phyloP scores from a whole-genome alignment of 352 stramenopile species.

The Pythium coloratum region DNA sequence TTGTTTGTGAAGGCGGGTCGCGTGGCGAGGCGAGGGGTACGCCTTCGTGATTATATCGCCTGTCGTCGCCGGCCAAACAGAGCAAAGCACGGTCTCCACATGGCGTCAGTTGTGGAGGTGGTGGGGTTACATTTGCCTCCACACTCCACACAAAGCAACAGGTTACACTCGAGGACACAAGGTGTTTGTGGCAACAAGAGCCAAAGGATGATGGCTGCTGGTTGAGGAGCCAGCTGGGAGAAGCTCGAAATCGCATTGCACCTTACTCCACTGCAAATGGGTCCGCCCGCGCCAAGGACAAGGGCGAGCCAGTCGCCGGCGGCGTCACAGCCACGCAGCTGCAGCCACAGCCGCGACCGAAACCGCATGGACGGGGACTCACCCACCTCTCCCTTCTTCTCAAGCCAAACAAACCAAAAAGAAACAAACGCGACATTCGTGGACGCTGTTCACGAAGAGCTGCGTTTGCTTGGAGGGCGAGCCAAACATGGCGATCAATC shows the following conservation, averaged over 20 bases:
- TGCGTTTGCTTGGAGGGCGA: not conserved
- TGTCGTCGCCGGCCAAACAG: not conserved
- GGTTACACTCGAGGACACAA: not conserved
- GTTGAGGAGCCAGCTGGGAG: not conserved
- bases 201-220: not conserved
- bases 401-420: not conserved
- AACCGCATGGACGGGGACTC: not conserved
- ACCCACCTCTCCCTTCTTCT: not conserved
- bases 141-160: not conserved
- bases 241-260: not conserved
- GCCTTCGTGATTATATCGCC: conserved; percentile 1
- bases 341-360: not conserved
- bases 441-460: conserved; percentile 6
- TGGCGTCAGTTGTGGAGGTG: not conserved
- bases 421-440: not conserved
- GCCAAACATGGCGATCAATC: not conserved
- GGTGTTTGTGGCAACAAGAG: not conserved
- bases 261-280: not conserved
- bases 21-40: not conserved
- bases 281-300: not conserved
- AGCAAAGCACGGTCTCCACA: not conserved
- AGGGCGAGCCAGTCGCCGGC: not conserved
- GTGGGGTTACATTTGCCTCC: not conserved
- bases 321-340: not conserved
- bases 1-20: conserved; percentile 27